Evolutionary conservation across 2,329 filamentous ascomycete species (phyloP).

Genomic region (Colletotrichum endophyticum): DNA sequence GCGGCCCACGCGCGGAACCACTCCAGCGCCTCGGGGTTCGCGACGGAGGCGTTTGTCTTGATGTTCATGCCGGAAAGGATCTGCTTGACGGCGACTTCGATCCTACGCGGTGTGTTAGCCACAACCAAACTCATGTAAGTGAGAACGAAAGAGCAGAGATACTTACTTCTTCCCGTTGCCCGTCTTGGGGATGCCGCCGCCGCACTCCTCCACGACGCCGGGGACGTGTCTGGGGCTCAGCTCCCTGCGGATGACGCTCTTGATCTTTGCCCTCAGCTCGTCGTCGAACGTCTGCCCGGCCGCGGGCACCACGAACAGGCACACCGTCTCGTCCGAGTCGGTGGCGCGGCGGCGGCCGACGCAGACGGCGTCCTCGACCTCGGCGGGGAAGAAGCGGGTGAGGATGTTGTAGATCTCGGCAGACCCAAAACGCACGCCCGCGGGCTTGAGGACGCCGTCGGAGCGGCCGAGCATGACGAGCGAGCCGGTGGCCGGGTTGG

Average conservation of each 20-base stretch:
- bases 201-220: slow-evolving; percentile 78
- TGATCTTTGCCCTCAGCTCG: slow-evolving; percentile 68
- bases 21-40: slow-evolving; percentile 84
- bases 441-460: slow-evolving; percentile 91
- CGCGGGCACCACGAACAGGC: slow-evolving; percentile 84
- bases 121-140: no score
- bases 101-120: slow-evolving; percentile 49
- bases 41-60: slow-evolving; percentile 91
- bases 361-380: slow-evolving; percentile 87
- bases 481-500: slow-evolving; percentile 73
- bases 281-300: slow-evolving; percentile 60
- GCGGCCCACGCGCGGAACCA: slow-evolving; percentile 85
- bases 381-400: slow-evolving; percentile 77
- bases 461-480: slow-evolving; percentile 90
- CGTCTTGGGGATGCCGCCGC: slow-evolving; percentile 84
- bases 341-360: slow-evolving; percentile 75
- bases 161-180: slow-evolving; percentile 93
- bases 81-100: slow-evolving; percentile 96
- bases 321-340: slow-evolving; percentile 85
- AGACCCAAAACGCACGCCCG: slow-evolving; percentile 88
- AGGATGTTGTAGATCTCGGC: slow-evolving; percentile 98
- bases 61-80: slow-evolving; percentile 88
- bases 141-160: neutral
- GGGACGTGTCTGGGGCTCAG: slow-evolving; percentile 91
- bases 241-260: slow-evolving; percentile 72